These are phyloP conservation scores for Lachnellula hyalina DNA, from an alignment of 2,329 filamentous ascomycete genomes.

Conservation along the genomic window DNA sequence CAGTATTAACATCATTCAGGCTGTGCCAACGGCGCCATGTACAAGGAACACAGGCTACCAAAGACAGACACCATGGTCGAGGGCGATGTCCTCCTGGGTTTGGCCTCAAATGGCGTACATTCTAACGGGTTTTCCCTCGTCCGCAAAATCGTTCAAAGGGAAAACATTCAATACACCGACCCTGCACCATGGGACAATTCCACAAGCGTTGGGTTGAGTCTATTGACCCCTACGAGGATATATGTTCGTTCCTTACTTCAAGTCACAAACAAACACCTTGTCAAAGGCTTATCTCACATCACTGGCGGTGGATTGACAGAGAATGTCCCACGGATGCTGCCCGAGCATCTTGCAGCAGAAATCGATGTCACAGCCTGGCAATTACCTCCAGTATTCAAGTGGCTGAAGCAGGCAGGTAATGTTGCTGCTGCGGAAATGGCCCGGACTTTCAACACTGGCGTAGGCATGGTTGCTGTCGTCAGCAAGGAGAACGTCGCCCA, in stretches of 20 bases:
- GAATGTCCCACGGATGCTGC: constrained; percentile 93
- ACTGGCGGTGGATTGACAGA: constrained; percentile 90
- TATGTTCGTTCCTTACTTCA: constrained; percentile 81
- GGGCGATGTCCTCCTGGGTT: constrained; percentile 81
- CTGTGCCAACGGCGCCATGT: constrained; percentile 80
- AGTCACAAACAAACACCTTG: constrained; percentile 53
- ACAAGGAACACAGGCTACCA: constrained; percentile 65
- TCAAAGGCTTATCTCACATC: constrained; percentile 96
- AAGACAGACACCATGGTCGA: constrained; percentile 67
- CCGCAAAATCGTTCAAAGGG: constrained; percentile 74
- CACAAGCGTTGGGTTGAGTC: constrained; percentile 63
- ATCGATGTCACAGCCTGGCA: constrained; percentile 74
- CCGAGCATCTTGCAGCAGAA: constrained; percentile 68
- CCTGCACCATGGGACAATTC: constrained; percentile 68
- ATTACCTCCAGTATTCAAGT: constrained; percentile 74
- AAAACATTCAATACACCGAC: constrained; percentile 66
- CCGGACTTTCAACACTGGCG: constrained; percentile 87
- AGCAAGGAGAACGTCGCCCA: constrained; percentile 55
- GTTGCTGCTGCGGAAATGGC: constrained; percentile 77
- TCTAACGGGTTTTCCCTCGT: constrained; percentile 98
- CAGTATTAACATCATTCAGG: constrained; percentile 39
- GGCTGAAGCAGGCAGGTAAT: constrained; percentile 71
- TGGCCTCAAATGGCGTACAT: constrained; percentile 82
- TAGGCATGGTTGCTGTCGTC: constrained; percentile 91
- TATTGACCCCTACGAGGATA: constrained; percentile 87